Conservation (phyloP, 371 early-diverging fungal species). For the Rhizopus sp. region DNA sequence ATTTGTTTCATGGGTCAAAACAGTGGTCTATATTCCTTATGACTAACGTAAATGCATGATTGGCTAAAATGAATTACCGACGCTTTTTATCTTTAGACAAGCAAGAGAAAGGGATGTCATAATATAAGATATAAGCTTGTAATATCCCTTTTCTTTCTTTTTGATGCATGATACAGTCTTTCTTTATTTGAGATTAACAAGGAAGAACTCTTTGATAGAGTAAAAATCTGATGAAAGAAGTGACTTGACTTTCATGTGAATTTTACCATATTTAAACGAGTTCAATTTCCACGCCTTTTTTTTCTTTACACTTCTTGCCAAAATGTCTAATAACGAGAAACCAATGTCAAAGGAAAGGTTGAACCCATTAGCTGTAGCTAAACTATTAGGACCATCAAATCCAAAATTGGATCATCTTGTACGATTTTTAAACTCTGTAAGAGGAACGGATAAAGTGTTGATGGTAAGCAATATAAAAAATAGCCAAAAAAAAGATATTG, state of each 20-base stretch:
- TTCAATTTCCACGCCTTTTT: background rate
- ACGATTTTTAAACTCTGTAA: constrained; percentile 71
- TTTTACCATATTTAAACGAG: background rate
- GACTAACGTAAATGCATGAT: too few relatives aligned
- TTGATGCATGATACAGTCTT: too few relatives aligned
- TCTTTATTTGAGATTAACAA: too few relatives aligned
- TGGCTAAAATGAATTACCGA: too few relatives aligned
- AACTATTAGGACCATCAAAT: constrained; percentile 46
- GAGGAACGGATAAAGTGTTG: constrained; percentile 93
- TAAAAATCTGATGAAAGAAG: background rate
- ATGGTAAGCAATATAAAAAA: constrained; percentile 68
- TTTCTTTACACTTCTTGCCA: background rate
- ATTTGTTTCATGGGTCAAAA: too few relatives aligned
- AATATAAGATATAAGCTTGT: too few relatives aligned
- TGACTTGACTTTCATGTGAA: too few relatives aligned
- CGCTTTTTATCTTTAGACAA: too few relatives aligned
- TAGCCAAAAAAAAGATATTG: background rate
- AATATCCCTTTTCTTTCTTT: too few relatives aligned
- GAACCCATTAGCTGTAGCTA: constrained; percentile 50
- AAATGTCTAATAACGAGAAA: background rate
- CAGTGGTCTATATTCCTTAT: too few relatives aligned
- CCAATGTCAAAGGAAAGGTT: constrained; percentile 18
- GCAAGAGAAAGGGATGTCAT: too few relatives aligned
- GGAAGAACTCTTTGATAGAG: background rate
- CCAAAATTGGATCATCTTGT: constrained; percentile 74